Percentiles rank a stretch among this genome's conserved stretches.
Conservation (phyloP, 352 stramenopile genomes). For the Pythium utonaiense region DNA sequence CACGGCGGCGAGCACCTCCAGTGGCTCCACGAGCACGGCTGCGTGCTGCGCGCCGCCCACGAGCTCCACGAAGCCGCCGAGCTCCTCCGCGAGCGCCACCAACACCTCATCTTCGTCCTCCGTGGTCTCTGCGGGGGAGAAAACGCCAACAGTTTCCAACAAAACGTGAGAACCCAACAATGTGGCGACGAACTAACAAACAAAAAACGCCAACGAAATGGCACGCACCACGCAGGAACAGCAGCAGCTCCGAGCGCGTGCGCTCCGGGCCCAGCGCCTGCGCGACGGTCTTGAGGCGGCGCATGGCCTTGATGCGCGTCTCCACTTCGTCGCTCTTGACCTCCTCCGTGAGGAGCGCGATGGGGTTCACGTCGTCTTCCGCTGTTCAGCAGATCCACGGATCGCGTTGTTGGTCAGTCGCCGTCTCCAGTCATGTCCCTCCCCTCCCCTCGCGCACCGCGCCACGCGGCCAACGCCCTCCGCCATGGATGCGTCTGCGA, state of each 20-base stretch:
- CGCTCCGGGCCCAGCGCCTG: conserved; percentile 86
- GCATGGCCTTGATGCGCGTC: conserved; percentile 93
- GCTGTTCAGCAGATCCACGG: conserved; percentile 5
- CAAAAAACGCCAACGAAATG: background rate
- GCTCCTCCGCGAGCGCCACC: conserved; percentile 86
- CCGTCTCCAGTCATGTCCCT: too few species aligned
- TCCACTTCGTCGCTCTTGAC: conserved; percentile 90
- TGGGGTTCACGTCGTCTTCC: conserved; percentile 83
- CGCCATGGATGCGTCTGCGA: background rate
- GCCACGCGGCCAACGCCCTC: too few species aligned
- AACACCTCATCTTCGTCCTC: conserved; percentile 94
- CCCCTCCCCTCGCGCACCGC: too few species aligned
- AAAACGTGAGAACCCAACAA: background rate
- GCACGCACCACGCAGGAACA: conserved; percentile 77
- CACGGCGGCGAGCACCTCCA: conserved; percentile 89
- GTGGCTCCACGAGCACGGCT: conserved; percentile 76
- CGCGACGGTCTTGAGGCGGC: conserved; percentile 88
- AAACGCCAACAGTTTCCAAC: background rate
- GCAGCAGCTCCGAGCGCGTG: conserved; percentile 80
- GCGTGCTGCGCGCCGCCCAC: conserved; percentile 70
- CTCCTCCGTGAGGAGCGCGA: conserved; percentile 91
- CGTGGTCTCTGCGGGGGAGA: conserved; percentile 49
- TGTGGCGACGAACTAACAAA: too few species aligned
- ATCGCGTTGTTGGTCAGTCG: background rate
- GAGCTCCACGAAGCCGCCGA: conserved; percentile 89